These are phyloP conservation scores for Cyberlindnera galapagoensis DNA, from an alignment of 805 yeast species.

Conservation along the genomic window DNA sequence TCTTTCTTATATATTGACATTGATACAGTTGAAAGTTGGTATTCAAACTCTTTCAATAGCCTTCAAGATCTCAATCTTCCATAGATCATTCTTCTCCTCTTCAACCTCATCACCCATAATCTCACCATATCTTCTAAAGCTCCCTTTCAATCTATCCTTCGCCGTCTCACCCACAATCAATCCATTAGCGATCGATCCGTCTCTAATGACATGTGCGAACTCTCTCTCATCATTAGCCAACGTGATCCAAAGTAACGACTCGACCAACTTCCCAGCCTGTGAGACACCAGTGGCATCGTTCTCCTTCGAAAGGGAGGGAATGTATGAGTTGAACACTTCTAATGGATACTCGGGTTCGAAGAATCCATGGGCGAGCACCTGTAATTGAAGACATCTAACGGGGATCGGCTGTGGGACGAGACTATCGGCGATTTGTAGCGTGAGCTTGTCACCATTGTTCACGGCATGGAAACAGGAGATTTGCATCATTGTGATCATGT, in stretches of 20 bases:
- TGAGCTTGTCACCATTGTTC: conserved; percentile 23
- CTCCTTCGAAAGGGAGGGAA: conserved; percentile 30
- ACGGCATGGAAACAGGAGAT: conserved; percentile 36
- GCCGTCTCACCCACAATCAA: conserved; percentile 35
- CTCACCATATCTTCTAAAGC: conserved; percentile 47
- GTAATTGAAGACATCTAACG: conserved; percentile 29
- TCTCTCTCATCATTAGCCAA: conserved; percentile 43
- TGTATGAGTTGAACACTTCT: conserved; percentile 39
- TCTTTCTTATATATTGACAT: too few species aligned
- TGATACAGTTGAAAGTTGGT: too few species aligned
- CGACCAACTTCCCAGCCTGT: conserved; percentile 38
- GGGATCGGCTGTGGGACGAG: conserved; percentile 24
- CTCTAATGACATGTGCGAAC: conserved; percentile 45
- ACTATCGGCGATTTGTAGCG: conserved; percentile 33
- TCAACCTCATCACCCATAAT: conserved; percentile 36
- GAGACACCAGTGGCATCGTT: conserved; percentile 31
- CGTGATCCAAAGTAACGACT: conserved; percentile 38
- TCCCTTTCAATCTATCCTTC: conserved; percentile 32
- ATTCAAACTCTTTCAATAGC: conserved; percentile 14
- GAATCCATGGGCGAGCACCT: conserved; percentile 36
- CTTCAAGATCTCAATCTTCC: conserved; percentile 12
- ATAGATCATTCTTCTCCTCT: conserved; percentile 12
- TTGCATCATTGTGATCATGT: conserved; percentile 36
- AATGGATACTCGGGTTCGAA: conserved; percentile 35
- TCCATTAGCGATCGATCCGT: conserved; percentile 37